Evolutionary conservation across 192 early-diverging fungal genomes (phyloP).

Genomic region (Entrophospora sp.): DNA sequence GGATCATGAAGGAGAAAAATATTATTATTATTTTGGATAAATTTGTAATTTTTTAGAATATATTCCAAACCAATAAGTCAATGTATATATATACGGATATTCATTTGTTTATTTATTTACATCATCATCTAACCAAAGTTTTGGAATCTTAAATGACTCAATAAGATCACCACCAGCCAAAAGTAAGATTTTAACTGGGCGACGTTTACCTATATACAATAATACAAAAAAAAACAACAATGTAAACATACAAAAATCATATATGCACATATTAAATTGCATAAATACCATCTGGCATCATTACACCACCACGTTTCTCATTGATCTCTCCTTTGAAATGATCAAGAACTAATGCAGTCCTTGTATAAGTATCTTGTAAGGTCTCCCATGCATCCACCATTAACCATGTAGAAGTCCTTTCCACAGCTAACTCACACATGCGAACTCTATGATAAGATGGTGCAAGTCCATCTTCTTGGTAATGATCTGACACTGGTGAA

Average conservation of each 20-base stretch:
- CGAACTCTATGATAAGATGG: slow-evolving; percentile 76
- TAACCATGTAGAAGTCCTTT: slow-evolving; percentile 79
- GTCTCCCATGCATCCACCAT: slow-evolving; percentile 97
- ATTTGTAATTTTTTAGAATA: too few relatives aligned
- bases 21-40: too few relatives aligned
- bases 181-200: slow-evolving; percentile 76
- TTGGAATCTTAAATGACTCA: slow-evolving; percentile 85
- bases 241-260: neutral
- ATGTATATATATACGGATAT: too few relatives aligned
- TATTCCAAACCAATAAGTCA: too few relatives aligned
- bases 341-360: slow-evolving; percentile 85
- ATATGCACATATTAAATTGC: too few relatives aligned
- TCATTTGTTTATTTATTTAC: too few relatives aligned
- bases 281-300: slow-evolving; percentile 46
- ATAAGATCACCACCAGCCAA: slow-evolving; percentile 96
- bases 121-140: slow-evolving; percentile 82
- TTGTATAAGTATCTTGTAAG: slow-evolving; percentile 64
- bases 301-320: slow-evolving; percentile 54
- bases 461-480: slow-evolving; percentile 87
- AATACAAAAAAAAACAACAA: neutral
- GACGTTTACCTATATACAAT: slow-evolving; percentile 35
- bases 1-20: neutral
- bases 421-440: slow-evolving; percentile 87
- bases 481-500: slow-evolving; percentile 92
- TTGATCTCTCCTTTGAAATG: slow-evolving; percentile 93